These are phyloP conservation scores for Microstegium vimineum DNA, from an alignment of 176 grass and related monocot genomes.

Conservation along the genomic window DNA sequence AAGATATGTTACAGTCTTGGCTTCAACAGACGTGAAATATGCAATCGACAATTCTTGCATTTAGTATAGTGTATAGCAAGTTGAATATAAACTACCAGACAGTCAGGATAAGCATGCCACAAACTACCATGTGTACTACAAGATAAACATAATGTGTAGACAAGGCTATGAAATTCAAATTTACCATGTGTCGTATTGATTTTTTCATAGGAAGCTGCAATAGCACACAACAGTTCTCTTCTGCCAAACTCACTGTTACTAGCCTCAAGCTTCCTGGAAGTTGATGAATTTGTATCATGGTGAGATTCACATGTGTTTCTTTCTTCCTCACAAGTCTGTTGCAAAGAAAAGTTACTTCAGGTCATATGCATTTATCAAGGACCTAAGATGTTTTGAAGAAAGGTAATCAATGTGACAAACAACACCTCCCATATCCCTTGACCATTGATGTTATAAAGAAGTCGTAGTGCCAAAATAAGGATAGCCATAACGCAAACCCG, in stretches of 20 bases:
- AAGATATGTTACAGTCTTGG: neutral
- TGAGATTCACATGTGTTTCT: conserved; percentile 16
- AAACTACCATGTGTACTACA: neutral
- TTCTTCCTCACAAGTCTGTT: conserved; percentile 38
- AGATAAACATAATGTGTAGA: neutral
- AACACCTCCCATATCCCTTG: conserved; percentile 86
- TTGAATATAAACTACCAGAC: neutral
- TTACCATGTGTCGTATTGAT: conserved; percentile 65
- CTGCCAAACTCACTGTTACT: conserved; percentile 25
- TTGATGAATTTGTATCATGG: neutral
- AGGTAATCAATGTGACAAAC: conserved; percentile 14
- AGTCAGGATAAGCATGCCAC: conserved; percentile 9
- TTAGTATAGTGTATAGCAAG: neutral
- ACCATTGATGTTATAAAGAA: conserved; percentile 75
- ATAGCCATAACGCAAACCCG: conserved; percentile 82
- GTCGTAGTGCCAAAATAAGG: conserved; percentile 62
- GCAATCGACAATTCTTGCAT: neutral
- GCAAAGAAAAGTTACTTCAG: conserved; percentile 17
- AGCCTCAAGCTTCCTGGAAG: neutral
- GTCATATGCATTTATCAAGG: conserved; percentile 10
- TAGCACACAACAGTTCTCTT: conserved; percentile 55
- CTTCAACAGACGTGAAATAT: neutral
- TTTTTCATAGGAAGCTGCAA: conserved; percentile 59
- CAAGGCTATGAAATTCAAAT: conserved; percentile 24
- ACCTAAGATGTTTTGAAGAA: neutral